A percentile compares a stretch with the other conserved stretches of the same genome.
Conservation (phyloP, 306 rosid genomes). For the Bauhinia variegata region DNA sequence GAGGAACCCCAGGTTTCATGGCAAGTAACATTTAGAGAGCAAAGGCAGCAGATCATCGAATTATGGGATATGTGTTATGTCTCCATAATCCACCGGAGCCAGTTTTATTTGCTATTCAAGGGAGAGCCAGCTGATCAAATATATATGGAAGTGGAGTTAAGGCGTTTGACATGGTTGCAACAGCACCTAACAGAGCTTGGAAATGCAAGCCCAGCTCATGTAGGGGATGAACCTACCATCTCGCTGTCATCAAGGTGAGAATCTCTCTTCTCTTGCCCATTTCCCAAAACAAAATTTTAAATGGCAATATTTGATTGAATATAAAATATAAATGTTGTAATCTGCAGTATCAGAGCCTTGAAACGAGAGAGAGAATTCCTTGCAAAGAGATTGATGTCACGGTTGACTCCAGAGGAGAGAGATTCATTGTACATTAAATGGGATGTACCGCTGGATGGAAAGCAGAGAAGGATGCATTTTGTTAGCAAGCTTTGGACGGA, state of each 20-base stretch:
- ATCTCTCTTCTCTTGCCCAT: conserved; percentile 12
- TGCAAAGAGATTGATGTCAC: conserved; percentile 86
- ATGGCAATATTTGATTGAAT: conserved; percentile 13
- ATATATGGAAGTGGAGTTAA: conserved; percentile 93
- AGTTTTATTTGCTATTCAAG: conserved; percentile 89
- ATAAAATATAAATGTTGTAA: conserved; percentile 18
- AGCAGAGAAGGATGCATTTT: conserved; percentile 86
- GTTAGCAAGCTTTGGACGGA: conserved; percentile 91
- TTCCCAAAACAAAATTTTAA: neutral
- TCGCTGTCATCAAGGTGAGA: conserved; percentile 87
- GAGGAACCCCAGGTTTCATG: conserved; percentile 74
- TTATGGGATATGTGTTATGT: conserved; percentile 89
- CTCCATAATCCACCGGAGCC: conserved; percentile 94
- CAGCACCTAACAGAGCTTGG: conserved; percentile 89
- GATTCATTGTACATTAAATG: conserved; percentile 81
- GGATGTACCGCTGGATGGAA: conserved; percentile 96
- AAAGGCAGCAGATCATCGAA: conserved; percentile 85
- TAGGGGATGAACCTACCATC: conserved; percentile 79
- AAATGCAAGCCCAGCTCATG: conserved; percentile 88
- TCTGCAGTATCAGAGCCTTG: conserved; percentile 76
- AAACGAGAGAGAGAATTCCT: conserved; percentile 92
- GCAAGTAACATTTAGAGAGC: conserved; percentile 81
- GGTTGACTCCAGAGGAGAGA: conserved; percentile 81
- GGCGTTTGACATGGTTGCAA: conserved; percentile 94
- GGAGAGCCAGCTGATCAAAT: conserved; percentile 96